Evolutionary conservation across 2,329 filamentous ascomycete genomes (phyloP), one percentile per base, ranked within the genome.

Genomic region (Daldinia eschscholtzii): DNA sequence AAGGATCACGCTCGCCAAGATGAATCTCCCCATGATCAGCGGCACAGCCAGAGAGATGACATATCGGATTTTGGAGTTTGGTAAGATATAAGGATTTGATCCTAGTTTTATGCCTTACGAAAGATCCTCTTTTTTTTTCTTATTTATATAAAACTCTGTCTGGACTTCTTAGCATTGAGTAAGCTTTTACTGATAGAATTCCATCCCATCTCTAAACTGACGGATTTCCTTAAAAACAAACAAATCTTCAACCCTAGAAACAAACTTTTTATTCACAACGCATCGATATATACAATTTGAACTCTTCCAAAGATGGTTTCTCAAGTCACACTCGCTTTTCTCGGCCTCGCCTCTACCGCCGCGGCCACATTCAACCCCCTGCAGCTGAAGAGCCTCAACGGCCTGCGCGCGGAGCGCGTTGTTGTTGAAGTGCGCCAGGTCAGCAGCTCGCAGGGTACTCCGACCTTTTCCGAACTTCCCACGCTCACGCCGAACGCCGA

Each of bases 281-380:
- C 9, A 4, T 18, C 20, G 10, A 18, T 9, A 4, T 35, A 56
- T 3, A 33, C 20, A 23, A 23, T 23, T 23, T 23, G 20, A 39
- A 18, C 10, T 20, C 35, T 26, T 37, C 30, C 35, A 73, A 73
- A 64, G n/a, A 74, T 74, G 72, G 59, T 70, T 37, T 64, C 61
- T 41, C 55, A 58, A 37, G 42, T 33, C 26, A 39, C 67, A 10
- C n/a, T 73, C 42, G 60, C 67, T 23, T 1, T 73, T 26, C 63
- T 71, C 20, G 71, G 72, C 18, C 70, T 75, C n/a, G 68, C 70
- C 53, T 72, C 72, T 44, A 70, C 62, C 18, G 71, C 68, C 28
- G 33, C 46, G 15, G 73, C 73, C 1, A 64, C 69, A 41, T 72
- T 65, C 60, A 55, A 42, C 44, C 72, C 73, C 0, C 6, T 60